Evolutionary conservation across 169 alveolate species (phyloP).

Genomic region (Plasmodium gonderi): DNA sequence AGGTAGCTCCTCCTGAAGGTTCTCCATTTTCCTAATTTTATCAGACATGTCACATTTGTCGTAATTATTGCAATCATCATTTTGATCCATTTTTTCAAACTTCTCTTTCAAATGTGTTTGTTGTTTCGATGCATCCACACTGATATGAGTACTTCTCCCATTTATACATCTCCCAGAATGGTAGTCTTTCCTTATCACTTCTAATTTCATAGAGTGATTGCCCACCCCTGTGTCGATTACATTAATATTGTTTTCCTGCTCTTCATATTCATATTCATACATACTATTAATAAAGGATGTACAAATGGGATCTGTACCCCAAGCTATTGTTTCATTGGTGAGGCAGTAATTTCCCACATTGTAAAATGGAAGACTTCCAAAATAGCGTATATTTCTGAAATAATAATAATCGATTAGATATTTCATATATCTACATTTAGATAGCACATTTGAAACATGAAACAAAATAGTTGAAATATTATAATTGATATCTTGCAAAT

Average conservation of each 20-base stretch:
- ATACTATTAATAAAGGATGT: neutral
- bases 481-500: slow-evolving; percentile 37
- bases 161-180: neutral
- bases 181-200: neutral
- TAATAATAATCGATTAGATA: slow-evolving; percentile 8
- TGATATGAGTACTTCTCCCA: neutral
- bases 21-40: neutral
- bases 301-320: neutral
- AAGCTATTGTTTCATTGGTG: neutral
- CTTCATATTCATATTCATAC: neutral
- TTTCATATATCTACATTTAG: slow-evolving; percentile 30
- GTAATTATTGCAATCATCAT: no score
- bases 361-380: neutral
- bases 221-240: neutral
- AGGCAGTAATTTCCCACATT: neutral
- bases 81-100: no score
- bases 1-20: neutral
- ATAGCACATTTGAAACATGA: slow-evolving; percentile 27
- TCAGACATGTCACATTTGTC: no score
- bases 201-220: neutral
- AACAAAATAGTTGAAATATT: slow-evolving; percentile 30
- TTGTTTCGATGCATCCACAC: neutral
- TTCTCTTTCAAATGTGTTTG: neutral
- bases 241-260: neutral
- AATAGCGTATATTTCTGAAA: neutral